Percentiles rank a stretch among this genome's conserved stretches.
Conservation (phyloP, 192 early-diverging fungal species). For the Dissophora globulifera region DNA sequence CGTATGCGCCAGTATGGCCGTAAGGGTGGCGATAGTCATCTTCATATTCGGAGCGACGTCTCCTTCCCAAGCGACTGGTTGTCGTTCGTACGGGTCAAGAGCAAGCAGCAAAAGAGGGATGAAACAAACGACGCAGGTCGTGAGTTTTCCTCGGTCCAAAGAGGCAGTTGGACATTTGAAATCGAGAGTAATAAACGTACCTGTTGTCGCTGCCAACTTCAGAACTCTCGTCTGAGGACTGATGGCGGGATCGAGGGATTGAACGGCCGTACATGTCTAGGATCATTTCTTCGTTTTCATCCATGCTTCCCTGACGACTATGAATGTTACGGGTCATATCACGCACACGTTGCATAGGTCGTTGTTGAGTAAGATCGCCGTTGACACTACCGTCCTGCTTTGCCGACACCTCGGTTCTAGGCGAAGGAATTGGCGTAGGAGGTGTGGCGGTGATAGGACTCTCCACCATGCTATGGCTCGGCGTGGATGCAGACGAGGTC, state of each 20-base stretch:
- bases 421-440: conserved; percentile 32
- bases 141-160: conserved; percentile 1
- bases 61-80: conserved; percentile 27
- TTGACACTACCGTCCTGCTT: conserved; percentile 3
- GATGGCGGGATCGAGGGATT: conserved; percentile 41
- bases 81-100: neutral
- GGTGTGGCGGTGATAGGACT: conserved; percentile 25
- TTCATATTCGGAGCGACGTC: conserved; percentile 32
- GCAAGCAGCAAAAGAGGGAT: conserved; percentile 2
- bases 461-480: conserved; percentile 1
- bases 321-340: conserved; percentile 52
- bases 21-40: conserved; percentile 26
- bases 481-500: neutral
- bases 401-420: conserved; percentile 6
- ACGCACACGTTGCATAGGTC: conserved; percentile 10
- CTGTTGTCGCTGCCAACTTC: conserved; percentile 23
- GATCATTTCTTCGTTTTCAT: conserved; percentile 50
- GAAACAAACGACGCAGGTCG: neutral
- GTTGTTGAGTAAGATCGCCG: neutral
- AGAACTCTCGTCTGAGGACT: conserved; percentile 44
- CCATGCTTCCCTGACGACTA: conserved; percentile 31
- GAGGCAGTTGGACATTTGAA: no score
- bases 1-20: conserved; percentile 20
- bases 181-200: no score
- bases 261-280: conserved; percentile 48